Base-by-base conservation (phyloP, 1,284 basidiomycete genomes). In the Puccinia coronata region DNA sequence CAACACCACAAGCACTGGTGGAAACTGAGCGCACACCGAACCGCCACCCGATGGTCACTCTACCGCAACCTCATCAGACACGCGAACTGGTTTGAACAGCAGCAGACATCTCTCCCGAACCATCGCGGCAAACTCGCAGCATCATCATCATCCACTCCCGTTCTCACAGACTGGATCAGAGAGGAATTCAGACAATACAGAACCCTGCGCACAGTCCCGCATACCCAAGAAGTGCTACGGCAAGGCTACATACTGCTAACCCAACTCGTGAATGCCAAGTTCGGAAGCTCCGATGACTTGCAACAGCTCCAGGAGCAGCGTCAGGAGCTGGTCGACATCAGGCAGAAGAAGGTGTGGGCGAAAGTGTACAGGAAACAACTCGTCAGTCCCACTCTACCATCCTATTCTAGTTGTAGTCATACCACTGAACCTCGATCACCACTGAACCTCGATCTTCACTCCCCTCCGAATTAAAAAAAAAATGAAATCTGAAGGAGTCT, bases 241-340 rank as follows among this genome's bases (percentile, higher is more conserved):
- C 74, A 65, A n/a, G 74, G 25, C 18, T 65, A 76, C 51, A 18
- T 47, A 61, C 43, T 76, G 18, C 65, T 76, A n/a, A 61, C 57
- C 34, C 34, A 76, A 76, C 23, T 76, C 1, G 43, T 65, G 23
- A 47, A 51, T 31, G 74, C 74, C 0, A 39, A 65, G 34, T 18
- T 18, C 4, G 43, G 59, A 9, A 25, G 51, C n/a, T 47, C 23
- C 1, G 57, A 65, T 25, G 59, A 57, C 28, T 47, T 76, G 1
- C 20, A 28, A 28, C 18, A 51, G 9, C 43, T 76, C 23, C 28
- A 51, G 23, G 31, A n/a, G 11, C 36, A 39, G 2, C 36, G 74
- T 23, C 1, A 65, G 23, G 25, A 61, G 23, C 23, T 76, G 16
- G 16, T 76, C 2, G 25, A 76, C 34, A 20, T 41, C 6, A 63